Evolutionary conservation across 495 filamentous ascomycete genomes (phyloP).

Genomic region (Chaetomium cochliodes): DNA sequence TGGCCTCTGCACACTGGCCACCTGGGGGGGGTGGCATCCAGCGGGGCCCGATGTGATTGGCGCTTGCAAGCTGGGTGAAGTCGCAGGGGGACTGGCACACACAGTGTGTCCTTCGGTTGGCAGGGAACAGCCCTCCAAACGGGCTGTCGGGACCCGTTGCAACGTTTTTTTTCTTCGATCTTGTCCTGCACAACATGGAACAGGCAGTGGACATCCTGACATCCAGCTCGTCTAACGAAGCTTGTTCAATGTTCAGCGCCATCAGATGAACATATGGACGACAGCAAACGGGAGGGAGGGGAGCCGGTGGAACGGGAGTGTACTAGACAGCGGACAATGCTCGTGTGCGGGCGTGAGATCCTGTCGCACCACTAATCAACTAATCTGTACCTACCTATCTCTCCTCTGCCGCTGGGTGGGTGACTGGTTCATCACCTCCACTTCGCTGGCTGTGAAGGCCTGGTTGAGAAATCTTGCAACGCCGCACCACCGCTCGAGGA

Average conservation of each 20-base stretch:
- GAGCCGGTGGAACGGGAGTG: neutral
- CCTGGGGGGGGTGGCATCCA: constrained; percentile 2
- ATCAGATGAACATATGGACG: neutral
- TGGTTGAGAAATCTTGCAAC: constrained; percentile 20
- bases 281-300: neutral
- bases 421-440: constrained; percentile 19
- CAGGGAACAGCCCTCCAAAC: neutral
- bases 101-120: constrained; percentile 26
- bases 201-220: neutral
- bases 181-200: neutral
- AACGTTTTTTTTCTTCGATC: neutral
- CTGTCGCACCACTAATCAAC: constrained; percentile 19
- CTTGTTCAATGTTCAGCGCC: neutral
- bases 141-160: neutral
- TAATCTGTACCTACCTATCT: neutral
- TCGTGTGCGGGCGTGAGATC: neutral
- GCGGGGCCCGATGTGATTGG: constrained; percentile 24
- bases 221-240: no score
- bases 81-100: constrained; percentile 23
- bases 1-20: constrained; percentile 13
- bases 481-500: constrained; percentile 22
- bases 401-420: no score
- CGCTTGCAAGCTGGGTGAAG: constrained; percentile 21
- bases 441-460: constrained; percentile 17
- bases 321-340: neutral